Evolutionary conservation across 805 yeast species (phyloP), one percentile per base, ranked within the genome.

Genomic region (Vanderwaltozyma verrucispora): DNA sequence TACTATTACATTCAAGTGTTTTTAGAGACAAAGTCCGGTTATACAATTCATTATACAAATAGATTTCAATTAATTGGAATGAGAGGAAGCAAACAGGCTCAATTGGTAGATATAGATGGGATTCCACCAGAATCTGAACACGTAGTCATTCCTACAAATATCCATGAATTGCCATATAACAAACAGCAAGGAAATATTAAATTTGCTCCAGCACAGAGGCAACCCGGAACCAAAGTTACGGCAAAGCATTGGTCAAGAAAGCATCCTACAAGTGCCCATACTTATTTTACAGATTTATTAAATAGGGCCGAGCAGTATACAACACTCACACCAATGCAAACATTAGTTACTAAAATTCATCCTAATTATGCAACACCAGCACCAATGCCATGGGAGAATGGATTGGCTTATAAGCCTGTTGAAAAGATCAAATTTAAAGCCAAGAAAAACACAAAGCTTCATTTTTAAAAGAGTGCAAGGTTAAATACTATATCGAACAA

Each of bases 141-240:
- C 7, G 44, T 40, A 17, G 30, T 47, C 7, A 40, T 38, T 14
- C 28, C 44, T 8, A 33, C 19, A 17, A 44, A 39, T 7, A 21
- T 38, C 7, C 40, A 41, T 16, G 46, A 42, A 12, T 65, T 86
- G 5, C 72, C 94, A 2, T 89, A 87, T 60, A 70, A 80, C 4
- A 46, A 50, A 46, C 96, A 88, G 63, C 79, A 85, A 1, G 95
- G 95, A 14, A 54, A 46, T 14, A 75, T 81, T 7, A 74, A 82
- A 47, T 84, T 63, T 59, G 96, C 96, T 1, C 95, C 96, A 35
- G 85, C 85, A 95, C 96, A 88, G 62, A 54, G 66, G 32, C 95
- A 85, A 59, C 96, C 96, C 6, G 83, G 82, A 3, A 51, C 81
- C 2, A 64, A 62, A 8, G 73, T 85, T 30, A 80, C 94, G 0